phyloP scores from a whole-genome alignment of 2,329 filamentous ascomycete species.

The Aspergillus cejpii region DNA sequence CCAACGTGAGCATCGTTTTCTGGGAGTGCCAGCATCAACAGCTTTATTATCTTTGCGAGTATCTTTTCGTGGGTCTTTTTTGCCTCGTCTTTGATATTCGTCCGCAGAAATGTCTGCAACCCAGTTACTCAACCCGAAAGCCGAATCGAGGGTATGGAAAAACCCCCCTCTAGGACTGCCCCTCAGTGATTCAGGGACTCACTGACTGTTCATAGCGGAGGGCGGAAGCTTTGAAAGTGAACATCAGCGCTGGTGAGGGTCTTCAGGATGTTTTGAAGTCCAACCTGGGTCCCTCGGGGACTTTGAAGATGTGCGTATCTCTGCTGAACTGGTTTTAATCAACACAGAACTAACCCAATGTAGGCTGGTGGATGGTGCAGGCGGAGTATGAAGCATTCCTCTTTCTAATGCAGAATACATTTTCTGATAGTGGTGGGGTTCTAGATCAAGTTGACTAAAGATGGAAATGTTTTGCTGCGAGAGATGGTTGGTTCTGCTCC shows the following conservation, averaged over 20 bases:
- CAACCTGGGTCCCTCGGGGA: conserved; percentile 87
- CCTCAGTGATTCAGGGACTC: conserved; percentile 28
- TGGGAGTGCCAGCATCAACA: conserved; percentile 19
- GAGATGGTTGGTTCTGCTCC: conserved; percentile 50
- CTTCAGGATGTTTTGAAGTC: conserved; percentile 91
- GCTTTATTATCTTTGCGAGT: conserved; percentile 17
- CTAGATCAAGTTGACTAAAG: conserved; percentile 97
- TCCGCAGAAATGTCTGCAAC: conserved; percentile 74
- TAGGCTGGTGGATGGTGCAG: conserved; percentile 57
- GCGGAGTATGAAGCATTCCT: conserved; percentile 43
- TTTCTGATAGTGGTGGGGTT: conserved; percentile 20
- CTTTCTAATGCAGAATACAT: conserved; percentile 5
- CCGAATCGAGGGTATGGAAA: conserved; percentile 79
- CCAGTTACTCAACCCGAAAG: conserved; percentile 97
- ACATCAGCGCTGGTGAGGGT: conserved; percentile 94
- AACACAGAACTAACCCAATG: conserved; percentile 26
- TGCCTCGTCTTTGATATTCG: conserved; percentile 20
- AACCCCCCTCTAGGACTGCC: conserved; percentile 25
- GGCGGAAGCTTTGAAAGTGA: conserved; percentile 93
- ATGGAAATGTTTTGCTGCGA: conserved; percentile 77
- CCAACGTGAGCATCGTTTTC: conserved; percentile 20
- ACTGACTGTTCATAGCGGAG: conserved; percentile 63
- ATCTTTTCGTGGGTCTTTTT: conserved; percentile 21
- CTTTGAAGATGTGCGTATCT: conserved; percentile 76
- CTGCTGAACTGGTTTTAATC: neutral